These are phyloP conservation scores for Globisporangium apiculatum DNA, from an alignment of 352 stramenopile species.

Conservation along the genomic window DNA sequence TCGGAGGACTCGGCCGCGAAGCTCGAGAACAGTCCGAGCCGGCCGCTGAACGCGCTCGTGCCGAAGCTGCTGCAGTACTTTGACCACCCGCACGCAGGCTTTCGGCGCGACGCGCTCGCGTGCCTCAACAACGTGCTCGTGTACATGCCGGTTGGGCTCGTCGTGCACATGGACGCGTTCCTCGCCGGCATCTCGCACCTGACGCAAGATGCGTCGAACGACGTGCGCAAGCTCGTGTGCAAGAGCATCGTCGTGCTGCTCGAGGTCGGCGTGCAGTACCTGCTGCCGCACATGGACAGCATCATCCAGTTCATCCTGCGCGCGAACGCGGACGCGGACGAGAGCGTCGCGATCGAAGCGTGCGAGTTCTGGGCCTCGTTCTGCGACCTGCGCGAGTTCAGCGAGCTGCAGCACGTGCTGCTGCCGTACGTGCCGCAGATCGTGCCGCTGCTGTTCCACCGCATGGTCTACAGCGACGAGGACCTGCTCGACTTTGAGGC, in stretches of 20 bases:
- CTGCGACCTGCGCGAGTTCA: slow-evolving; percentile 82
- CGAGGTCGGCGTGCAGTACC: slow-evolving; percentile 83
- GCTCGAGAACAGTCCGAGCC: slow-evolving; percentile 83
- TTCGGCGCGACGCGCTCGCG: slow-evolving; percentile 82
- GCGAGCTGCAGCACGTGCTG: slow-evolving; percentile 90
- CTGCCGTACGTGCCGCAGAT: slow-evolving; percentile 85
- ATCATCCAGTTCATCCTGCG: slow-evolving; percentile 91
- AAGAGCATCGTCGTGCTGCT: slow-evolving; percentile 89
- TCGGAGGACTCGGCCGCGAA: slow-evolving; percentile 87
- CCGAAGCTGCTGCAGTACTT: slow-evolving; percentile 88
- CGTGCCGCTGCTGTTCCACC: slow-evolving; percentile 89
- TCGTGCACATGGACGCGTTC: slow-evolving; percentile 89
- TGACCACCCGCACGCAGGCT: slow-evolving; percentile 64
- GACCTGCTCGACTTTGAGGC: slow-evolving; percentile 87
- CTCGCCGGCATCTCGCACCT: slow-evolving; percentile 85
- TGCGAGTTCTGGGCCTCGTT: slow-evolving; percentile 91
- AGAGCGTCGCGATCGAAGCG: slow-evolving; percentile 83
- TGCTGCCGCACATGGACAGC: slow-evolving; percentile 84
- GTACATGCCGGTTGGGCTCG: slow-evolving; percentile 82
- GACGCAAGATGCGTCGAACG: slow-evolving; percentile 72
- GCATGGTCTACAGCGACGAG: slow-evolving; percentile 95
- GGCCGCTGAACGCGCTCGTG: slow-evolving; percentile 82
- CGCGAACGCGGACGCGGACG: slow-evolving; percentile 79
- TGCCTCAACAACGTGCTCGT: slow-evolving; percentile 89
- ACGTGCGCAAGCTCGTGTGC: slow-evolving; percentile 85